phyloP scores from a whole-genome alignment of 78 protist species.

The Tieghemostelium lacteum region DNA sequence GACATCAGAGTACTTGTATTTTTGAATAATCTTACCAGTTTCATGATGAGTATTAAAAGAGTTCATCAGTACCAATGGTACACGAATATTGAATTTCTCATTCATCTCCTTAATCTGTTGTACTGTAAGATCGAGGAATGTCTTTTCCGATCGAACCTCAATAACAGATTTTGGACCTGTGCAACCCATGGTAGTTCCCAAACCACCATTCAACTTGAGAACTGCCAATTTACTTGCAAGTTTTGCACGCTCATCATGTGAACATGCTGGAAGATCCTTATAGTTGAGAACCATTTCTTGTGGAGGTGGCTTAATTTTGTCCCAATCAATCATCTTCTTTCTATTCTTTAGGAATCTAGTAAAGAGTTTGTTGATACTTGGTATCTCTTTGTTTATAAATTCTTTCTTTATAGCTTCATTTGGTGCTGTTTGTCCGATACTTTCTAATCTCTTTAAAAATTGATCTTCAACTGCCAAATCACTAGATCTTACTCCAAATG shows the following conservation, averaged over 20 bases:
- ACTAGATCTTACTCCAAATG: constrained; percentile 63
- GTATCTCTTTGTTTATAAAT: constrained; percentile 58
- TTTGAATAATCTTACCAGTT: constrained; percentile 80
- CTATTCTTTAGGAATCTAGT: constrained; percentile 75
- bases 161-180: constrained; percentile 95
- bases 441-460: constrained; percentile 32
- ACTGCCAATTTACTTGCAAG: constrained; percentile 89
- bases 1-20: constrained; percentile 76
- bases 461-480: constrained; percentile 55
- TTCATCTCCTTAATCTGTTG: constrained; percentile 72
- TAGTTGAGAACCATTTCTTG: constrained; percentile 58
- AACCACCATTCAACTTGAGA: constrained; percentile 98
- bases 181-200: constrained; percentile 99
- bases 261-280: constrained; percentile 27
- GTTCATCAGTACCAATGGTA: constrained; percentile 98
- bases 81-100: constrained; percentile 64
- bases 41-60: constrained; percentile 96
- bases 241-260: constrained; percentile 46
- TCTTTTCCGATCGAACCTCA: constrained; percentile 85
- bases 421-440: constrained; percentile 50
- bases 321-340: constrained; percentile 81
- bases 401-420: constrained; percentile 40
- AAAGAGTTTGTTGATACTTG: constrained; percentile 62
- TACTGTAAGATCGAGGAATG: constrained; percentile 91
- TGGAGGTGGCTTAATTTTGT: constrained; percentile 79